Evolutionary conservation across 2,329 filamentous ascomycete species (phyloP).

Genomic region (Paecilomyces sp.): DNA sequence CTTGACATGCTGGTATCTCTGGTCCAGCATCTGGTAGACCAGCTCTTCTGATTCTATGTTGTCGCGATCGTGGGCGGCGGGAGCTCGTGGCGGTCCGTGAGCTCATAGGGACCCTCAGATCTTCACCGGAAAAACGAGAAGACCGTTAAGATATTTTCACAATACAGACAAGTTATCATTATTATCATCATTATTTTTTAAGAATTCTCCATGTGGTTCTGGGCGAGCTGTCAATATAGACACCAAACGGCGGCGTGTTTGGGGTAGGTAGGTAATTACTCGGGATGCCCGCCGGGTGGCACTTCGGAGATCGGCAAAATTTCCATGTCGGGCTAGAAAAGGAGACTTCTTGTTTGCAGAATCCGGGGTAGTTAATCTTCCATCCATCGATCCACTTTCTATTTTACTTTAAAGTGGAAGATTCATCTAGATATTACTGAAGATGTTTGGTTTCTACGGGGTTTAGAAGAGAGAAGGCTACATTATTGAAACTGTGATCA

Average conservation of each 20-base stretch:
- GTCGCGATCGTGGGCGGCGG: neutral
- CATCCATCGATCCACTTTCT: neutral
- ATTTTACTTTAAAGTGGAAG: neutral
- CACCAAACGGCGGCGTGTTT: neutral
- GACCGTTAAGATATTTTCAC: neutral
- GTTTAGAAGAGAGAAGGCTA: neutral
- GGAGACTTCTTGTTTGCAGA: neutral
- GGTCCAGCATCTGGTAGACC: conserved; percentile 17
- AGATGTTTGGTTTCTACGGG: neutral
- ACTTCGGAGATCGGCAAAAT: neutral
- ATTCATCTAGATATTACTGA: neutral
- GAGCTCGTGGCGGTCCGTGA: neutral
- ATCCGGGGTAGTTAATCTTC: neutral
- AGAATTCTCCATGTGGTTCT: neutral
- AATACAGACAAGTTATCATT: neutral
- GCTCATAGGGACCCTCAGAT: neutral
- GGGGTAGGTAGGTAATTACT: neutral
- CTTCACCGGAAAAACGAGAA: neutral
- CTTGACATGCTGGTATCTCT: conserved; percentile 37
- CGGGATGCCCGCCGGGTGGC: neutral
- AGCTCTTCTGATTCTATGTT: neutral
- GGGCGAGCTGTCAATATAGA: neutral
- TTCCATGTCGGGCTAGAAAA: neutral
- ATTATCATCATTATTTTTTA: neutral
- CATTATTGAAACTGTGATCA: neutral